phyloP scores from a whole-genome alignment of 164 flowering plant genomes.

The Tinospora cordifolia region DNA sequence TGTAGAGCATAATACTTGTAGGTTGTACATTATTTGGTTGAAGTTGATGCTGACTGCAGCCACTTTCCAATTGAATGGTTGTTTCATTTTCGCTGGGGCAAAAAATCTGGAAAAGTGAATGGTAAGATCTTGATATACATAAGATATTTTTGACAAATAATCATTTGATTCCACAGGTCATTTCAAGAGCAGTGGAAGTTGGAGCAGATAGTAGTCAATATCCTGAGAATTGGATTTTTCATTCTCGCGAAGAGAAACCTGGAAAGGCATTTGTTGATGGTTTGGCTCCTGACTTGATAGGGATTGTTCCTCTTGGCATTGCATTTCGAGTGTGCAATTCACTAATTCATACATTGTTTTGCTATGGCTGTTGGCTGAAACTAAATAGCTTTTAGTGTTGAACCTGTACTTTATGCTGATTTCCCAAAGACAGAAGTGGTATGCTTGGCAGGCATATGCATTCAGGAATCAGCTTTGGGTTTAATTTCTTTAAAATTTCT shows the following conservation, averaged over 20 bases:
- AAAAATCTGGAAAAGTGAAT: constrained; percentile 78
- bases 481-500: no score
- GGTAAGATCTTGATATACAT: constrained; percentile 49
- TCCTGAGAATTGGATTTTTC: constrained; percentile 86
- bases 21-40: constrained; percentile 75
- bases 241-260: constrained; percentile 88
- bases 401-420: no score
- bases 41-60: constrained; percentile 80
- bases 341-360: neutral
- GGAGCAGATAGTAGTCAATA: constrained; percentile 91
- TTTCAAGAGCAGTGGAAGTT: no score
- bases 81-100: constrained; percentile 97
- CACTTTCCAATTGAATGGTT: constrained; percentile 84
- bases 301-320: constrained; percentile 9
- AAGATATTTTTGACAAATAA: constrained; percentile 26
- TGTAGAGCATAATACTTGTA: constrained; percentile 43
- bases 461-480: no score
- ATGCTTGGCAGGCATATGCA: no score
- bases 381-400: no score
- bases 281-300: constrained; percentile 50
- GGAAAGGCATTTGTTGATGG: constrained; percentile 96
- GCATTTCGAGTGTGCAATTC: neutral
- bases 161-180: no score
- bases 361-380: no score
- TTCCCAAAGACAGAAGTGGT: no score